A percentile compares a stretch with the other conserved stretches of the same genome.
These are phyloP conservation scores for Cyclanthera cordifolia DNA, from an alignment of 306 rosid genomes.

Conservation along the genomic window DNA sequence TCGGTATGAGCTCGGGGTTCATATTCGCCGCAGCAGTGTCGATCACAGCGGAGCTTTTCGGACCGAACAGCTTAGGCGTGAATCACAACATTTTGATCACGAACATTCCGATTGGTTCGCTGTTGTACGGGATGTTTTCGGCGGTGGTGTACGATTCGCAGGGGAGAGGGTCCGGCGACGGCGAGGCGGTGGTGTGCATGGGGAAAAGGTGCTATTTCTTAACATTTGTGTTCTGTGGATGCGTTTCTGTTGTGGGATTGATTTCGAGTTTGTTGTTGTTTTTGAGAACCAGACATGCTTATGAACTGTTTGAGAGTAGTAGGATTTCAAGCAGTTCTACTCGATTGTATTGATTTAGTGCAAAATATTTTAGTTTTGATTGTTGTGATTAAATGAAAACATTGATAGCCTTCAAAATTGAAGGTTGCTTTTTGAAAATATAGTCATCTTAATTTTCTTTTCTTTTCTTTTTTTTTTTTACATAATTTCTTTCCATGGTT, in stretches of 20 bases:
- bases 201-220: conserved; percentile 65
- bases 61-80: conserved; percentile 67
- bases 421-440: too few relatives aligned
- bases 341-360: conserved; percentile 20
- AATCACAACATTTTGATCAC: conserved; percentile 88
- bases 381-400: background rate
- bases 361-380: background rate
- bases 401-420: background rate
- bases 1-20: conserved; percentile 88
- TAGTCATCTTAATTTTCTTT: too few relatives aligned
- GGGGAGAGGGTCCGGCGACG: conserved; percentile 16
- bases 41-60: conserved; percentile 79
- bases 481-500: too few relatives aligned
- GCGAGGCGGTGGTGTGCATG: conserved; percentile 62
- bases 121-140: conserved; percentile 66
- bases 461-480: too few relatives aligned
- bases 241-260: conserved; percentile 58
- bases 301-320: conserved; percentile 53
- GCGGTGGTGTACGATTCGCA: conserved; percentile 66
- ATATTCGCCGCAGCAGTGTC: conserved; percentile 95
- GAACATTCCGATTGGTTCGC: conserved; percentile 84
- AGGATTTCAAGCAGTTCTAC: conserved; percentile 28
- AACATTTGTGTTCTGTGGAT: conserved; percentile 78
- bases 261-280: conserved; percentile 51
- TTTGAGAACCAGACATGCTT: conserved; percentile 74